Conservation (phyloP, 495 filamentous ascomycete genomes). For the Xylaria sp. region DNA sequence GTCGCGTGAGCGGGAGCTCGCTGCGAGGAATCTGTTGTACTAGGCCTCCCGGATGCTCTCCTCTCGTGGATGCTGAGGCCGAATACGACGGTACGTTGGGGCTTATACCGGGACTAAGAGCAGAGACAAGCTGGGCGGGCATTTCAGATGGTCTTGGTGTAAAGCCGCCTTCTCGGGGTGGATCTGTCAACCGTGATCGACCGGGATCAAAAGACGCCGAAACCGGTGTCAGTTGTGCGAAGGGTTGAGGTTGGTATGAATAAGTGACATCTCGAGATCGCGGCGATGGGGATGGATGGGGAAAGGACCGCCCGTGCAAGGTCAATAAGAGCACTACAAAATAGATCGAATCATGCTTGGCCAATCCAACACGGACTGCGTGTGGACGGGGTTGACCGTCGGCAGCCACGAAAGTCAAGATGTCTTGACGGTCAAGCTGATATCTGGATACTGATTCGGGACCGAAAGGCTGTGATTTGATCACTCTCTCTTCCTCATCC, state of each 20-base stretch:
- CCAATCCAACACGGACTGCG: constrained; percentile 55
- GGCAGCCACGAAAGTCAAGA: constrained; percentile 54
- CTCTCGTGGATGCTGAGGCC: constrained; percentile 43
- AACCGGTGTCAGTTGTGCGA: constrained; percentile 50
- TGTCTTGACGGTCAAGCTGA: constrained; percentile 54
- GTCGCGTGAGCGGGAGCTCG: constrained; percentile 47
- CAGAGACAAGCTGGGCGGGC: constrained; percentile 41
- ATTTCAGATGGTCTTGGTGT: constrained; percentile 44
- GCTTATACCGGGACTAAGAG: constrained; percentile 37
- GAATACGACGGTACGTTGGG: constrained; percentile 46
- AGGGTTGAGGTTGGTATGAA: constrained; percentile 52
- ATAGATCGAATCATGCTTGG: constrained; percentile 60
- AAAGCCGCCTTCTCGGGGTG: constrained; percentile 40
- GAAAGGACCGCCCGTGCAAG: constrained; percentile 41
- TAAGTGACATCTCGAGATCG: constrained; percentile 53
- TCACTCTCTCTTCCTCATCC: constrained; percentile 55
- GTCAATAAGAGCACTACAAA: constrained; percentile 57
- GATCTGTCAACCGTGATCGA: constrained; percentile 47
- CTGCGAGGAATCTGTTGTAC: constrained; percentile 55
- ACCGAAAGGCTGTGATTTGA: constrained; percentile 55
- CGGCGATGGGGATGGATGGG: constrained; percentile 55
- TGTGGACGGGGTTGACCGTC: constrained; percentile 54
- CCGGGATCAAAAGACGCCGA: constrained; percentile 51
- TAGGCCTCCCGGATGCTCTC: constrained; percentile 48
- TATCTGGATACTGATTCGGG: constrained; percentile 55